Evolutionary conservation across 1,139 yeast genomes (phyloP).

Genomic region (Candida tetrigidarum): DNA sequence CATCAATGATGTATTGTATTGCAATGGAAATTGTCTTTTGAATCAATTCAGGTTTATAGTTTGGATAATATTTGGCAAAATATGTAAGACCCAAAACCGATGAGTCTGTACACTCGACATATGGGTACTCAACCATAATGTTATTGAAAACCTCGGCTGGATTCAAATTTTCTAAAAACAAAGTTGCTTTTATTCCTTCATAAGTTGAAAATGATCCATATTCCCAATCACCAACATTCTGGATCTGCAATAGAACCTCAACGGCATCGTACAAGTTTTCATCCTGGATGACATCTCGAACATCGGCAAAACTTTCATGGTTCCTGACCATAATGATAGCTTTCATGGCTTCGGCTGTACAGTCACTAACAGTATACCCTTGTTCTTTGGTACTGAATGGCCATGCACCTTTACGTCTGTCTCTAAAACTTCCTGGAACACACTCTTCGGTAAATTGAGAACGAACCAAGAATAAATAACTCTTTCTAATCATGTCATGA

Average conservation of each 20-base stretch:
- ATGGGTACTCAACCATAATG: constrained; percentile 98
- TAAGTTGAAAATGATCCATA: constrained; percentile 94
- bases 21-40: constrained; percentile 73
- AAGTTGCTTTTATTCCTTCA: constrained; percentile 83
- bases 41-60: constrained; percentile 70
- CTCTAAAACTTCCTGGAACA: constrained; percentile 79
- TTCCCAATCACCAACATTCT: constrained; percentile 78
- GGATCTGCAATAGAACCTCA: constrained; percentile 65
- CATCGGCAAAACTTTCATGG: constrained; percentile 50
- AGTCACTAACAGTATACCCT: constrained; percentile 96
- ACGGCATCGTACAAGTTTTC: constrained; percentile 64
- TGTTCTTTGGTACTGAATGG: constrained; percentile 96
- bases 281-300: constrained; percentile 24
- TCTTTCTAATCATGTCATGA: constrained; percentile 60
- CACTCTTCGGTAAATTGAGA: constrained; percentile 88
- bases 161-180: constrained; percentile 74
- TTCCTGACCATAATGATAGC: constrained; percentile 92
- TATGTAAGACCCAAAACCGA: constrained; percentile 86
- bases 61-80: constrained; percentile 65
- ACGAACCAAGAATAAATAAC: constrained; percentile 73
- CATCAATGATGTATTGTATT: constrained; percentile 64
- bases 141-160: constrained; percentile 99
- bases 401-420: constrained; percentile 91
- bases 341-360: constrained; percentile 95
- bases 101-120: constrained; percentile 97